These are phyloP conservation scores for Wickerhamiella dianesei DNA, from an alignment of 805 yeast species.

Conservation along the genomic window DNA sequence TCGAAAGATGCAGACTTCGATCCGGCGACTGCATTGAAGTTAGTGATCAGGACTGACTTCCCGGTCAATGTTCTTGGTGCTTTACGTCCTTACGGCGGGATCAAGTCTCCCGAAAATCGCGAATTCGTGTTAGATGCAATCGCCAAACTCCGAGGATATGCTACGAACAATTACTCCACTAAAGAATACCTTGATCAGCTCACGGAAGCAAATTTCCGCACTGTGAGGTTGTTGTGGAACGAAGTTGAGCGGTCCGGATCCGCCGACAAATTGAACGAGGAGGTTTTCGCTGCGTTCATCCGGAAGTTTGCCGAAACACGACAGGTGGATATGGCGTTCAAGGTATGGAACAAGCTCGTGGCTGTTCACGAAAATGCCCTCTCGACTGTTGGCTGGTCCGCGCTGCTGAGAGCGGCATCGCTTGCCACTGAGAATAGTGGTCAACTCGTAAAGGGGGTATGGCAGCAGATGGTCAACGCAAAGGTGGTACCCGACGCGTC, in stretches of 20 bases:
- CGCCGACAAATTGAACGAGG: constrained; percentile 17
- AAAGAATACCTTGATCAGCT: constrained; percentile 16
- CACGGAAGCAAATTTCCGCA: constrained; percentile 17
- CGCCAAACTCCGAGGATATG: constrained; percentile 10
- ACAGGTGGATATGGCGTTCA: constrained; percentile 20
- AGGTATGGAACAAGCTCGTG: constrained; percentile 39
- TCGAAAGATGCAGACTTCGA: constrained; percentile 4
- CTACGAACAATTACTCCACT: constrained; percentile 13
- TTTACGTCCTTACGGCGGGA: constrained; percentile 8
- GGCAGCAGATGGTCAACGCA: constrained; percentile 29
- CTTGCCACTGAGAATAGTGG: constrained; percentile 21
- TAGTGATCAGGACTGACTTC: constrained; percentile 20
- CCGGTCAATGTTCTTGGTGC: constrained; percentile 16
- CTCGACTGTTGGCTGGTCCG: constrained; percentile 44
- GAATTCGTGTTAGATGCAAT: constrained; percentile 14
- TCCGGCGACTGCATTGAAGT: constrained; percentile 18
- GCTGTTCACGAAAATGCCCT: constrained; percentile 23
- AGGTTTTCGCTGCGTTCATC: constrained; percentile 22
- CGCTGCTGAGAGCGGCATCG: constrained; percentile 37
- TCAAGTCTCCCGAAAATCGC: constrained; percentile 5
- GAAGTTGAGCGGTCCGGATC: constrained; percentile 20
- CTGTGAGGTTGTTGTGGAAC: constrained; percentile 16
- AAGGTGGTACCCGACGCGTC: constrained; percentile 34
- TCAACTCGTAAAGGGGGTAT: constrained; percentile 21
- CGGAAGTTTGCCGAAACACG: constrained; percentile 21